A percentile compares a stretch with the other conserved stretches of the same genome.
These are phyloP conservation scores for Flaveria sonorensis DNA, from an alignment of 129 eudicot species.

Conservation along the genomic window DNA sequence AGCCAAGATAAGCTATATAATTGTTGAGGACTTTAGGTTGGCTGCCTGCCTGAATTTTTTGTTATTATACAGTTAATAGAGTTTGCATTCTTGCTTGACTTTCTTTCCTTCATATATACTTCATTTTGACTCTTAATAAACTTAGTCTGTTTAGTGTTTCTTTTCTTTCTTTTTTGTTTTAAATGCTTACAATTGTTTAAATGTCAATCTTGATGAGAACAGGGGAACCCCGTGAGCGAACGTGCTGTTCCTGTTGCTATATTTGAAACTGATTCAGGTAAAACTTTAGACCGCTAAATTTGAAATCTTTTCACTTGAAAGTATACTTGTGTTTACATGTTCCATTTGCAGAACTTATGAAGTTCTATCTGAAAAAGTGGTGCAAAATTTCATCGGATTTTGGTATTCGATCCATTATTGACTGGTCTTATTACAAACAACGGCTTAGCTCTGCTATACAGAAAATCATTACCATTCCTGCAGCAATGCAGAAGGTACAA, in stretches of 20 bases:
- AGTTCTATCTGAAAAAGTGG: constrained; percentile 89
- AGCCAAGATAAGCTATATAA: not conserved
- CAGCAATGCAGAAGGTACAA: constrained; percentile 97
- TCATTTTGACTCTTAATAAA: not conserved
- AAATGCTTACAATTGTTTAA: constrained; percentile 21
- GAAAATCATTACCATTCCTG: constrained; percentile 94
- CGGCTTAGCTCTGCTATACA: constrained; percentile 96
- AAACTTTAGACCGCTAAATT: constrained; percentile 17
- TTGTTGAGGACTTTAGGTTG: not conserved
- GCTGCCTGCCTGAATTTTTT: not conserved
- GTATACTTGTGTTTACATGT: constrained; percentile 22
- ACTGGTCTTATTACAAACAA: constrained; percentile 98
- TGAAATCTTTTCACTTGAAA: constrained; percentile 4
- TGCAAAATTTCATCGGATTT: constrained; percentile 93
- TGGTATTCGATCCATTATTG: constrained; percentile 92
- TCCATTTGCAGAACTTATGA: constrained; percentile 72
- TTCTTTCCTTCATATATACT: not conserved
- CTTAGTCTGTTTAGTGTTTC: not conserved
- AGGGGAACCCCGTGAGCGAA: constrained; percentile 99
- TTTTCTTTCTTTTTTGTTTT: not conserved
- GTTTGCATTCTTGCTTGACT: not conserved
- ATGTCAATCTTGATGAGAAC: constrained; percentile 38
- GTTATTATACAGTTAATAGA: not conserved
- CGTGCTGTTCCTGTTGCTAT: constrained; percentile 99
- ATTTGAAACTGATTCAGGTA: constrained; percentile 94